Evolutionary conservation across 78 protist species (phyloP).

Genomic region (Dictyostelium citrinum): DNA sequence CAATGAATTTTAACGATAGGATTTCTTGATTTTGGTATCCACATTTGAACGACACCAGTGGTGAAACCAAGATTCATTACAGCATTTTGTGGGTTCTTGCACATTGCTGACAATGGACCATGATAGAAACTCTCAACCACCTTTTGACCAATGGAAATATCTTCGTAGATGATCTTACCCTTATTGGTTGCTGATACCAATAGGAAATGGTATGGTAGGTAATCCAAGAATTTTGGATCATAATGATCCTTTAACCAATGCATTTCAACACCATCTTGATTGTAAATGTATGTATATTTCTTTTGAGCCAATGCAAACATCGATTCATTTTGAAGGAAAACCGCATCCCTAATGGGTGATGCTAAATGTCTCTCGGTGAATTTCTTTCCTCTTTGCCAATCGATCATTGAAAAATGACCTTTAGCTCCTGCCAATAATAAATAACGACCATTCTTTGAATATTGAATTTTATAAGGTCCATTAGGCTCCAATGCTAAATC

Average conservation of each 20-base stretch:
- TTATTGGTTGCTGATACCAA: slow-evolving; percentile 74
- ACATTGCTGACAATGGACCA: slow-evolving; percentile 69
- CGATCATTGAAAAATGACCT: slow-evolving; percentile 93
- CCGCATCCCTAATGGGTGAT: slow-evolving; percentile 89
- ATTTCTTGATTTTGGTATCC: slow-evolving; percentile 89
- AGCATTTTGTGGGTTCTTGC: slow-evolving; percentile 91
- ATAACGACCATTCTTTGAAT: slow-evolving; percentile 87
- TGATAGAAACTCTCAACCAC: slow-evolving; percentile 56
- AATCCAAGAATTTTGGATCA: slow-evolving; percentile 82
- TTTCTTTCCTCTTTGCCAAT: slow-evolving; percentile 87
- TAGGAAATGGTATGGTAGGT: slow-evolving; percentile 95
- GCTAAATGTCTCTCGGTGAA: slow-evolving; percentile 85
- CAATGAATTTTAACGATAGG: slow-evolving; percentile 90
- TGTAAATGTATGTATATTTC: slow-evolving; percentile 93
- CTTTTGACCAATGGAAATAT: slow-evolving; percentile 54
- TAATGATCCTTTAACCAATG: slow-evolving; percentile 87
- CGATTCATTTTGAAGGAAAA: slow-evolving; percentile 90
- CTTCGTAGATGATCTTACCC: slow-evolving; percentile 37
- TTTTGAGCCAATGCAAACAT: slow-evolving; percentile 97
- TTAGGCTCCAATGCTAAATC: slow-evolving; percentile 62
- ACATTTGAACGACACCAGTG: slow-evolving; percentile 92
- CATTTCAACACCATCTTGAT: slow-evolving; percentile 93
- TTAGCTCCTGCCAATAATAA: slow-evolving; percentile 91
- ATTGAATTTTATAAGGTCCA: slow-evolving; percentile 92
- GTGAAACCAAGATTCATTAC: slow-evolving; percentile 89